Evolutionary conservation across 202 grass and related monocot genomes (phyloP), one percentile per base, ranked within the genome.

Genomic region (Bolboschoenoplectus hybrid): DNA sequence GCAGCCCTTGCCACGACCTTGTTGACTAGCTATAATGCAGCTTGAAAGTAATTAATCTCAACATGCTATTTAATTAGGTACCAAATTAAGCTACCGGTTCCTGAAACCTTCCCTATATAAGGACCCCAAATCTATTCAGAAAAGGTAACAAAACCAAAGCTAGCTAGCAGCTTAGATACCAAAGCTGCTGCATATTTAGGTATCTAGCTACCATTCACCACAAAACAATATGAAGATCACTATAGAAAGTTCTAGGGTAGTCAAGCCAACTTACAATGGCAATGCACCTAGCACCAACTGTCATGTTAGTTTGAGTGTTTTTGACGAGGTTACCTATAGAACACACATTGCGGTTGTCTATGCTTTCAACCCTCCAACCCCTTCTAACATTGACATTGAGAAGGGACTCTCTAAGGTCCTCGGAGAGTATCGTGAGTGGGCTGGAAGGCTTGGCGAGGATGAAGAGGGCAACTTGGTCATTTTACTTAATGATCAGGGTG

Each of bases 401-500:
- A 80, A 17, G 69, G 80, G 55, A 6, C 69, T 90, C 14, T 58
- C 80, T 9, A 46, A 40, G 47, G 82, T 70, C 17, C 45, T 84
- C 39, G 41, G 44, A 7, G 80, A 38, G 17, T 90, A 90, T 53
- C 60, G 63, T 52, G 85, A 90, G 73, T 90, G 52, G 71, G 88
- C 85, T 9, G 88, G 81, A 9, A 51, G 85, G 72, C 72, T 90
- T 19, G 71, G 67, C 2, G 2, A 77, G 2, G 88, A 84, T 67
- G 36, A 12, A 32, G 10, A 84, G 2, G 85, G 71, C 26, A 51
- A 55, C 14, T 57, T 64, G 2, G 83, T 85, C 12, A 80, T 85
- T 84, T 79, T 91, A 73, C 51, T 95, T 41, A 89, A 85, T n/a
- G 93, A 87, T 52, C 67, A 82, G 0, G 91, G 93, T 14, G 87